phyloP scores from a whole-genome alignment of 805 yeast species.

The Starmerella davenportii region DNA sequence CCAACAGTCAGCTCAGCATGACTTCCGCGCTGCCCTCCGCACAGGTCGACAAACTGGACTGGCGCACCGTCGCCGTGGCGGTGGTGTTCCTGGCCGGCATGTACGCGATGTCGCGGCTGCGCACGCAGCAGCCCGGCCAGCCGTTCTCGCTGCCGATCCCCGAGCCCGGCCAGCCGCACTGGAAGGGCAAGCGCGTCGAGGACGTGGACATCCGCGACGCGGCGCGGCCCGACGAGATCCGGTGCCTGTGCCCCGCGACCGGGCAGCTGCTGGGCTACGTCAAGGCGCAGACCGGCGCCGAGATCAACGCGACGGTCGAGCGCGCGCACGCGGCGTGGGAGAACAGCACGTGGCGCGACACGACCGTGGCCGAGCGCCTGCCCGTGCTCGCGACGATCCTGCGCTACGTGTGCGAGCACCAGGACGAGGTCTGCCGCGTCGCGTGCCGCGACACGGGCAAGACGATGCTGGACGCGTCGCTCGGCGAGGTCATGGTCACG shows the following conservation, averaged over 20 bases:
- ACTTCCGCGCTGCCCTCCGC: too few species aligned
- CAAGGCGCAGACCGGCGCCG: constrained; percentile 42
- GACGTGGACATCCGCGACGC: constrained; percentile 41
- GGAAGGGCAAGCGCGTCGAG: constrained; percentile 72
- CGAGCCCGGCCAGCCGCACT: constrained; percentile 65
- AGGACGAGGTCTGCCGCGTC: constrained; percentile 69
- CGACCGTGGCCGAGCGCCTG: constrained; percentile 49
- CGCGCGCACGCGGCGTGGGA: constrained; percentile 38
- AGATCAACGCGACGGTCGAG: constrained; percentile 50
- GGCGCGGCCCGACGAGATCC: constrained; percentile 50
- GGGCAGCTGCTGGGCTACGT: constrained; percentile 72
- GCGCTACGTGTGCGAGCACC: constrained; percentile 59
- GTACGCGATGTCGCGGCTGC: too few species aligned
- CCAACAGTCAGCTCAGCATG: too few species aligned
- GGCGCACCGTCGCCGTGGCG: too few species aligned
- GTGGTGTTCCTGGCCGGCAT: too few species aligned
- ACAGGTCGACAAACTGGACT: too few species aligned
- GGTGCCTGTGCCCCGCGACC: constrained; percentile 90
- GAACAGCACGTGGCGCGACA: constrained; percentile 20
- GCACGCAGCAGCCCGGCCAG: background rate
- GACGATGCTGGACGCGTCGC: constrained; percentile 81
- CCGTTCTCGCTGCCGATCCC: constrained; percentile 35
- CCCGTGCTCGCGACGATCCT: constrained; percentile 53
- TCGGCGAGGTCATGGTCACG: constrained; percentile 86
- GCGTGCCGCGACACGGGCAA: constrained; percentile 96